These are phyloP conservation scores for Picocystis salinarum DNA, from an alignment of 139 green algal species.

Conservation along the genomic window DNA sequence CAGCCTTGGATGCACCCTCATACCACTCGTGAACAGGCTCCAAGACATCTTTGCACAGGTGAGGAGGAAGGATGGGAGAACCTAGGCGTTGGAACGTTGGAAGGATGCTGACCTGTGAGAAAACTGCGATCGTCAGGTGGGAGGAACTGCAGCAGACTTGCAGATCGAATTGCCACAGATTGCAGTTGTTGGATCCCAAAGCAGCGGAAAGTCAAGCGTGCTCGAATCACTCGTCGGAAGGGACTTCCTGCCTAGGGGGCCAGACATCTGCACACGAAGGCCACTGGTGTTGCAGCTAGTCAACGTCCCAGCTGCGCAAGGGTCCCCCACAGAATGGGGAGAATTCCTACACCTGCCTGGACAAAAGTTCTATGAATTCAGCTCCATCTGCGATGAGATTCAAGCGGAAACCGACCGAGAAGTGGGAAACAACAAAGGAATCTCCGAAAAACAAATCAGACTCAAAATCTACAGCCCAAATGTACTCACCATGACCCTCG, in stretches of 20 bases:
- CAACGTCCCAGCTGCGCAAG: conserved; percentile 17
- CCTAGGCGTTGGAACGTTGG: background rate
- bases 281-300: conserved; percentile 76
- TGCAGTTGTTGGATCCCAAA: conserved; percentile 83
- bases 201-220: conserved; percentile 82
- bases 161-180: conserved; percentile 75
- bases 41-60: conserved; percentile 68
- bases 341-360: conserved; percentile 86
- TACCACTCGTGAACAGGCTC: conserved; percentile 73
- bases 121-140: conserved; percentile 28
- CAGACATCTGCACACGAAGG: conserved; percentile 60
- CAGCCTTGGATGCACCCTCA: conserved; percentile 57
- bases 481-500: conserved; percentile 92
- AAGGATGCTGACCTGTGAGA: background rate
- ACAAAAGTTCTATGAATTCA: conserved; percentile 63
- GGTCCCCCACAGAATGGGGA: conserved; percentile 49
- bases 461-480: conserved; percentile 79
- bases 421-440: conserved; percentile 67
- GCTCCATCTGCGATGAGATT: conserved; percentile 54
- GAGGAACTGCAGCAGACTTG: conserved; percentile 28
- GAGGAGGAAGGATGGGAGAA: background rate
- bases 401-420: conserved; percentile 72
- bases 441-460: conserved; percentile 86
- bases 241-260: conserved; percentile 65
- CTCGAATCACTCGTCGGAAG: conserved; percentile 80